These are phyloP conservation scores for Lasiodiplodia hormozganensis DNA, from an alignment of 2,329 filamentous ascomycete species.

Conservation along the genomic window DNA sequence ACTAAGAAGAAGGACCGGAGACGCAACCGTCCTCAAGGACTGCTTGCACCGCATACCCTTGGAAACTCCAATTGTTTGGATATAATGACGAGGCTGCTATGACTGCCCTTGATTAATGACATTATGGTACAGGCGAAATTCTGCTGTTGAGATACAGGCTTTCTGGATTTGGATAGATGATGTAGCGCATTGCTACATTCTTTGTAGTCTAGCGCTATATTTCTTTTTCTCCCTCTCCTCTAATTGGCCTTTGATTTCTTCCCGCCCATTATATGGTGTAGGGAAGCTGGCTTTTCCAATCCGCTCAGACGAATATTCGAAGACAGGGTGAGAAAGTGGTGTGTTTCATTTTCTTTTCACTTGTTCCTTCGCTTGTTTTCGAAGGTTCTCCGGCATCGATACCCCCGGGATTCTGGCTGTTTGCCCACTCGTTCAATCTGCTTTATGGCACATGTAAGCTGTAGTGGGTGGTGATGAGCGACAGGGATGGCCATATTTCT, in stretches of 20 bases:
- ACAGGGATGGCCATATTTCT: neutral
- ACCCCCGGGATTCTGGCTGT: neutral
- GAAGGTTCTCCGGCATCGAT: no score
- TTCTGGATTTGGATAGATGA: neutral
- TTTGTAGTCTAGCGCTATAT: neutral
- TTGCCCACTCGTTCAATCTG: neutral
- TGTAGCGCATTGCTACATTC: neutral
- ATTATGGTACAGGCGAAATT: neutral
- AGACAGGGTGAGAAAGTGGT: neutral
- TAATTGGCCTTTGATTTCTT: no score
- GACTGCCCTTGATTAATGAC: neutral
- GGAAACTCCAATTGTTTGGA: neutral
- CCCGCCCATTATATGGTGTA: no score
- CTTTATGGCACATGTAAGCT: neutral
- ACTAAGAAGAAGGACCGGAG: neutral
- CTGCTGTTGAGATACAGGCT: neutral
- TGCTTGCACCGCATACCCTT: neutral
- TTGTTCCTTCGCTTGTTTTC: neutral
- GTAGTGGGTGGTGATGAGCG: neutral
- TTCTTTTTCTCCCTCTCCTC: neutral
- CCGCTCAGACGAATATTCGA: neutral
- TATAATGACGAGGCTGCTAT: neutral
- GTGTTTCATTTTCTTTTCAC: neutral
- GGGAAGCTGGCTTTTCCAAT: neutral
- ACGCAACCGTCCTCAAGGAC: neutral